Base-by-base conservation (phyloP, 306 rosid species). In the Gillenia trifoliata region DNA sequence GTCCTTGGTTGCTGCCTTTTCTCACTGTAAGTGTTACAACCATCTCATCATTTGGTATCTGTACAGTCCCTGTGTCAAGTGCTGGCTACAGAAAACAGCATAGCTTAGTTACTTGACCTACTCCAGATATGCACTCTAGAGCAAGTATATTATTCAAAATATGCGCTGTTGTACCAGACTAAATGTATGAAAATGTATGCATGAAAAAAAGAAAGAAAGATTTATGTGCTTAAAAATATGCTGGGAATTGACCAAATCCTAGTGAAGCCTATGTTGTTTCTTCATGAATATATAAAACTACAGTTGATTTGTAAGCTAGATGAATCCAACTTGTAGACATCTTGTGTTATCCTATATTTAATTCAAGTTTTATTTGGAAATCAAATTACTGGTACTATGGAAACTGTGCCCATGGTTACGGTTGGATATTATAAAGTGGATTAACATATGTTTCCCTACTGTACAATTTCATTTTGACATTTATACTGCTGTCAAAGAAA, bases 1-100 rank as follows among this genome's bases (percentile, higher is more conserved):
- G 52, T 93, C 98, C 59, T 92, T 89, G 15, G 86, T 88, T 78
- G 88, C 97, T 64, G 97, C 97, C 63, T 86, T 91, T 68, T 89
- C 88, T 78, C 88, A 93, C 76, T 75, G 96, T 93, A 85, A 86
- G 92, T 66, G 61, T 68, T 77, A 16, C 52, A 34, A 67, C 68
- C 80, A 81, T 56, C 70, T 50, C 75, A 63, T 77, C 31, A 17
- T 70, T 66, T 66, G 45, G 47, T 61, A n/a, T 74, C 60, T 52
- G 49, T 28, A 25, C 13, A 28, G 4, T 13, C 17, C 4, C 57
- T 2, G 26, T 66, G 38, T 19, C 20, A 36, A n/a, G 43, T 64
- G 23, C 19, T 55, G 28, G 61, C 56, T 56, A 56, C 23, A 11
- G 3, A 43, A 70, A 33, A 41, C 22, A 45, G 15, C 43, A 33